Conservation (phyloP, 192 early-diverging fungal genomes). For the Umbelopsis sp. region DNA sequence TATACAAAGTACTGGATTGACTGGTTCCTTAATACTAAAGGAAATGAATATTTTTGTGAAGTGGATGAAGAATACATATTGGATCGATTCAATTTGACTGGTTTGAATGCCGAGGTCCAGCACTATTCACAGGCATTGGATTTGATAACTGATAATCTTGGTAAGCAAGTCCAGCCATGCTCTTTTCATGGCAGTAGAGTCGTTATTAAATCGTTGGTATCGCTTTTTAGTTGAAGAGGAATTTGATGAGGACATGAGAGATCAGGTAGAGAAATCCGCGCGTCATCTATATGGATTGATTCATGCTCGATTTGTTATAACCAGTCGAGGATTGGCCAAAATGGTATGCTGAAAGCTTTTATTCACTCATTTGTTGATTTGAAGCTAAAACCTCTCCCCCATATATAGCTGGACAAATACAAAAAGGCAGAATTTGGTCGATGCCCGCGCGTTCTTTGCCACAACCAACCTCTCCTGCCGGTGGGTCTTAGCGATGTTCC, state of each 20-base stretch:
- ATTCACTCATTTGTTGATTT: background rate
- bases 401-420: constrained; percentile 89
- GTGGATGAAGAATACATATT: constrained; percentile 98
- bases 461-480: constrained; percentile 86
- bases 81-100: constrained; percentile 98
- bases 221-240: constrained; percentile 55
- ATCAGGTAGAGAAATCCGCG: constrained; percentile 86
- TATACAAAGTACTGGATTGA: constrained; percentile 90
- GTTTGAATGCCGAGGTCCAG: constrained; percentile 86
- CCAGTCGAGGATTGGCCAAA: constrained; percentile 86
- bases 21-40: constrained; percentile 89
- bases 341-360: constrained; percentile 61
- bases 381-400: too few relatives aligned
- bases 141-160: constrained; percentile 88
- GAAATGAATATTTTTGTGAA: constrained; percentile 98
- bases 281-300: constrained; percentile 97
- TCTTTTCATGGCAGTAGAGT: background rate
- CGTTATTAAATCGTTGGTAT: background rate
- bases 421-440: constrained; percentile 92
- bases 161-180: constrained; percentile 30
- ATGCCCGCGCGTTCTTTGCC: constrained; percentile 95
- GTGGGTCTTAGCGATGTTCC: constrained; percentile 90
- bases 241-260: constrained; percentile 71
- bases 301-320: constrained; percentile 96
- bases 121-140: constrained; percentile 82